Percentiles rank a stretch among this genome's conserved stretches.
Conservation (phyloP, 2,329 filamentous ascomycete genomes). For the Aspergillus pseudoterreus region DNA sequence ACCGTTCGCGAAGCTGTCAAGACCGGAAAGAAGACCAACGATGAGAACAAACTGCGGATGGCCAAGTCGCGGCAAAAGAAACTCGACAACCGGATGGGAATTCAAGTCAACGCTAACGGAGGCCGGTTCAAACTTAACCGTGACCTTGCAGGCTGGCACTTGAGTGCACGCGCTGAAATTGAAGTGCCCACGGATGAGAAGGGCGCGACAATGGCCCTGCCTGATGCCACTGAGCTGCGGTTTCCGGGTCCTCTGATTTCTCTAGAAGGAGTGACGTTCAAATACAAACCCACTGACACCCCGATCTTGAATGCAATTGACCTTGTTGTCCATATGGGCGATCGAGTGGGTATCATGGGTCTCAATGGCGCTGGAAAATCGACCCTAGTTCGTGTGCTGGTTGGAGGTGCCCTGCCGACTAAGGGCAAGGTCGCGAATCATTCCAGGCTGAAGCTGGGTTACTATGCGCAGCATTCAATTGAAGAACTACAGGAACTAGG, state of each 20-base stretch:
- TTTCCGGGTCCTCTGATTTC: constrained; percentile 73
- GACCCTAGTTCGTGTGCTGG: constrained; percentile 68
- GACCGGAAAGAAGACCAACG: constrained; percentile 70
- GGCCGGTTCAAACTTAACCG: constrained; percentile 77
- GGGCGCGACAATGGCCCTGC: constrained; percentile 55
- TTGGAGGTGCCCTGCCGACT: constrained; percentile 56
- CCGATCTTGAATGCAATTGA: constrained; percentile 60
- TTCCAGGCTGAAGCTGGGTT: constrained; percentile 65
- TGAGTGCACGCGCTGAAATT: constrained; percentile 61
- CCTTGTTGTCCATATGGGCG: constrained; percentile 68
- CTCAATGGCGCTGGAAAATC: constrained; percentile 81
- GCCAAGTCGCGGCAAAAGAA: constrained; percentile 82
- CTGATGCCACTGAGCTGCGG: constrained; percentile 64
- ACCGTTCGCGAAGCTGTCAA: constrained; percentile 72
- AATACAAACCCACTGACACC: constrained; percentile 51
- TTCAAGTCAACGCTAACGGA: constrained; percentile 69
- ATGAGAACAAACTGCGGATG: constrained; percentile 82
- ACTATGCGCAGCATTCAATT: constrained; percentile 78
- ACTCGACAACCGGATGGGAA: constrained; percentile 73
- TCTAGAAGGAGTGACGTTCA: constrained; percentile 65
- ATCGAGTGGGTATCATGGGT: constrained; percentile 71
- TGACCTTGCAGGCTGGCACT: constrained; percentile 63
- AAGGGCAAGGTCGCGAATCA: constrained; percentile 63
- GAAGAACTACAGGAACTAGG: constrained; percentile 62
- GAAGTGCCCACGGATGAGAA: constrained; percentile 64